These are phyloP conservation scores for Kwoniella heveanensis DNA, from an alignment of 768 basidiomycete genomes.

Conservation along the genomic window DNA sequence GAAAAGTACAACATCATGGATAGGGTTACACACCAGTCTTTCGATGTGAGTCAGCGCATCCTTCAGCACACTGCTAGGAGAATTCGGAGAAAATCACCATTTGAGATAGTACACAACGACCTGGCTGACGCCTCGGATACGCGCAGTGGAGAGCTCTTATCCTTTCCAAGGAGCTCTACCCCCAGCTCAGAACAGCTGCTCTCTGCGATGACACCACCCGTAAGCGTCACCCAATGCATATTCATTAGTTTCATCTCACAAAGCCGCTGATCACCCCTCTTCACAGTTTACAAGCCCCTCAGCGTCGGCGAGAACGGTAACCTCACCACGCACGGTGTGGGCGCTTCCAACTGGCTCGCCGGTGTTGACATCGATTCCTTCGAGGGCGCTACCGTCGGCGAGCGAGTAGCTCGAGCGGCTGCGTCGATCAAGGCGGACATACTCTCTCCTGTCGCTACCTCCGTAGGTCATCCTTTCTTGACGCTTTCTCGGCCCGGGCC, in stretches of 20 bases:
- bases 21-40: slow-evolving; percentile 59
- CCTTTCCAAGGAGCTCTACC: slow-evolving; percentile 62
- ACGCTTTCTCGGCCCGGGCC: too few relatives aligned
- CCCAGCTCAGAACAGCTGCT: slow-evolving; percentile 65
- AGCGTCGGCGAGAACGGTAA: slow-evolving; percentile 31
- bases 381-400: slow-evolving; percentile 64
- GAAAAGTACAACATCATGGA: slow-evolving; percentile 27
- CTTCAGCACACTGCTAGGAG: too few relatives aligned
- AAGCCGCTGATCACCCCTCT: slow-evolving; percentile 17
- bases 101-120: too few relatives aligned
- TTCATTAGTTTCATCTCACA: slow-evolving; percentile 55
- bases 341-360: slow-evolving; percentile 68
- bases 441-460: slow-evolving; percentile 65
- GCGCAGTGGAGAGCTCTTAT: slow-evolving; percentile 68
- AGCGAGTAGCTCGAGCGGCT: slow-evolving; percentile 71
- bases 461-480: slow-evolving; percentile 29
- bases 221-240: slow-evolving; percentile 52
- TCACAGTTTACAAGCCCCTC: slow-evolving; percentile 41
- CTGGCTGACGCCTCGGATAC: slow-evolving; percentile 55
- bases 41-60: slow-evolving; percentile 33
- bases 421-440: slow-evolving; percentile 66
- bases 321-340: slow-evolving; percentile 55
- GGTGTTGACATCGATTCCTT: slow-evolving; percentile 68
- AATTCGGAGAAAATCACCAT: too few relatives aligned
- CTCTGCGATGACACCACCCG: slow-evolving; percentile 63